Evolutionary conservation across 2,329 filamentous ascomycete genomes (phyloP).

Genomic region (Coccinonectria pachysandricola): DNA sequence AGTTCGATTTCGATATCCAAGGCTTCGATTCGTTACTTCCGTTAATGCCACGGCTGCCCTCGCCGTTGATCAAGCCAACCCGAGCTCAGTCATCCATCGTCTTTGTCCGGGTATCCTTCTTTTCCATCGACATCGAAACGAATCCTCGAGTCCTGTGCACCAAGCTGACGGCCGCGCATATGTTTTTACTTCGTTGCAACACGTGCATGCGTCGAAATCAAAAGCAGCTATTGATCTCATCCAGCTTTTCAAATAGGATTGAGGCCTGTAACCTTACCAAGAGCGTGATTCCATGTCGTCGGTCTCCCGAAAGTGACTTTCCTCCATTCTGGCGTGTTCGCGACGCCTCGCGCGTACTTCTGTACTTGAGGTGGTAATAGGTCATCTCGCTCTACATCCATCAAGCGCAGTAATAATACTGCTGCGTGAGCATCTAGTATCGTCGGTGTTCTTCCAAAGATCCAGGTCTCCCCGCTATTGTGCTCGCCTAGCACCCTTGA

Average conservation of each 20-base stretch:
- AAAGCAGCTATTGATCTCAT: too few relatives aligned
- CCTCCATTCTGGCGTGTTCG: conserved; percentile 17
- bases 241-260: conserved; percentile 9
- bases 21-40: too few relatives aligned
- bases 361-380: conserved; percentile 12
- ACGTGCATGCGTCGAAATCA: too few relatives aligned
- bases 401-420: conserved; percentile 12
- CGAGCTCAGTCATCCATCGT: too few relatives aligned
- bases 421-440: conserved; percentile 21
- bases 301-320: conserved; percentile 15
- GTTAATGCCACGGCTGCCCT: too few relatives aligned
- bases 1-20: too few relatives aligned
- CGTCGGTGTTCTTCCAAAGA: conserved; percentile 19
- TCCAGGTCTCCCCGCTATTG: conserved; percentile 11
- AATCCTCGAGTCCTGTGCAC: too few relatives aligned
- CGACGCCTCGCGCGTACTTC: conserved; percentile 11
- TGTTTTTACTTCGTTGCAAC: too few relatives aligned
- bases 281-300: conserved; percentile 14
- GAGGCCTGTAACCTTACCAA: conserved; percentile 13
- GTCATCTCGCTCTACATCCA: conserved; percentile 16
- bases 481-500: conserved; percentile 8
- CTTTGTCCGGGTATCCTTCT: too few relatives aligned
- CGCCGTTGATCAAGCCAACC: too few relatives aligned
- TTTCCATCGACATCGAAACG: too few relatives aligned
- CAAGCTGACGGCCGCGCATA: too few relatives aligned